Percentiles rank a stretch among this genome's conserved stretches.
These are phyloP conservation scores for Cladorrhinum sp. DNA, from an alignment of 2,329 filamentous ascomycete species.

Conservation along the genomic window DNA sequence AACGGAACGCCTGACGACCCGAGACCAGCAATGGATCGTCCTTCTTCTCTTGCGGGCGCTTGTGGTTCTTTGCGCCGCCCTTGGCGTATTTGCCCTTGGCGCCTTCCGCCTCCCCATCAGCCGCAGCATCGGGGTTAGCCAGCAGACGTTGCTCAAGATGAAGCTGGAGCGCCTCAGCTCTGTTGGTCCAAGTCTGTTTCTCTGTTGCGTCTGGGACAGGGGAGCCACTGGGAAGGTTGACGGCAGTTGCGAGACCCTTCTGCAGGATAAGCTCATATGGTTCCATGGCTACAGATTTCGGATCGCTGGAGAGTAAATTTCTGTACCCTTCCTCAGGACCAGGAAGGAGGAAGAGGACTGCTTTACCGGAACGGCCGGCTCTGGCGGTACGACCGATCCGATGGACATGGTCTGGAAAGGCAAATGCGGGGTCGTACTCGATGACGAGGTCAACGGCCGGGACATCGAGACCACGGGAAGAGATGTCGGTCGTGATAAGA, in stretches of 20 bases:
- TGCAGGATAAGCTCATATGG: conserved; percentile 57
- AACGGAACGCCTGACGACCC: conserved; percentile 82
- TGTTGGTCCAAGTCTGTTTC: conserved; percentile 41
- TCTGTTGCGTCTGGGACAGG: conserved; percentile 57
- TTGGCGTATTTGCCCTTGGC: conserved; percentile 19
- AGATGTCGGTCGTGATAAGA: conserved; percentile 91
- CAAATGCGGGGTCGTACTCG: conserved; percentile 95
- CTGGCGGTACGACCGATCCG: conserved; percentile 92
- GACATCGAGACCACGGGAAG: conserved; percentile 90
- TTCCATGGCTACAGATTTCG: conserved; percentile 45
- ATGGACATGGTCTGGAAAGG: conserved; percentile 88
- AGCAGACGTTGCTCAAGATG: conserved; percentile 60
- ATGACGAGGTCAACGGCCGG: conserved; percentile 93
- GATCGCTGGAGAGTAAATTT: conserved; percentile 58
- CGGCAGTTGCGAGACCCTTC: conserved; percentile 59
- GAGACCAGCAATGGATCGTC: conserved; percentile 71
- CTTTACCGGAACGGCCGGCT: conserved; percentile 82
- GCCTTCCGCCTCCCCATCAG: conserved; percentile 3
- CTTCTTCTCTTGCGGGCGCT: conserved; percentile 28
- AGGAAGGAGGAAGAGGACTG: conserved; percentile 84
- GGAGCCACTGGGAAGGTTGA: conserved; percentile 55
- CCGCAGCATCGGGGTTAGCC: conserved; percentile 25
- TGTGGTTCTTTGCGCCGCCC: conserved; percentile 10
- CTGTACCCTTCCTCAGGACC: conserved; percentile 92
- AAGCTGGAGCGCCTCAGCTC: conserved; percentile 56